Conservation (phyloP, 306 rosid genomes). For the Betula pendula region DNA sequence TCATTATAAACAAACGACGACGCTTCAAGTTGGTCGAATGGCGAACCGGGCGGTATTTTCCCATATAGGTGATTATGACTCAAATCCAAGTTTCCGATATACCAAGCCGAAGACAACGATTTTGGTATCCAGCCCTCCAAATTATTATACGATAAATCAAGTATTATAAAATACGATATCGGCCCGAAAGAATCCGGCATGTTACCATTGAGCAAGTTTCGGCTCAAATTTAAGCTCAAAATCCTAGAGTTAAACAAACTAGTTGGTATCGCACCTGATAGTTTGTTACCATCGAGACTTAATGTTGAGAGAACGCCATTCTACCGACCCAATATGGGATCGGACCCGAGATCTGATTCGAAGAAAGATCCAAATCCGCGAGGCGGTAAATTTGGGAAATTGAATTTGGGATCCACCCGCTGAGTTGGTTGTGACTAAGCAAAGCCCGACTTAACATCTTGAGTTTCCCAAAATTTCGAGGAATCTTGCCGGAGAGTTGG, state of each 20-base stretch:
- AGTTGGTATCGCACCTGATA: slow-evolving; percentile 55
- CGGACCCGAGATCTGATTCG: slow-evolving; percentile 56
- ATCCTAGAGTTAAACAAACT: slow-evolving; percentile 58
- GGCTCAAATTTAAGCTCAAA: slow-evolving; percentile 70
- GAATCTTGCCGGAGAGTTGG: slow-evolving; percentile 56
- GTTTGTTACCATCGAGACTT: slow-evolving; percentile 66
- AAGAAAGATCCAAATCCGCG: slow-evolving; percentile 82
- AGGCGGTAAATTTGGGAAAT: slow-evolving; percentile 71
- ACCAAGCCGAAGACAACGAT: slow-evolving; percentile 59
- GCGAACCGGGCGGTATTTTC: slow-evolving; percentile 69
- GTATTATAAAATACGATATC: slow-evolving; percentile 68
- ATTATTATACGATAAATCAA: slow-evolving; percentile 71
- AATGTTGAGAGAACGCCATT: slow-evolving; percentile 77
- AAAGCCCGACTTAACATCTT: slow-evolving; percentile 83
- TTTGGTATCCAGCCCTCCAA: slow-evolving; percentile 64
- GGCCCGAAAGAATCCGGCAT: slow-evolving; percentile 60
- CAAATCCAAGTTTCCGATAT: slow-evolving; percentile 83
- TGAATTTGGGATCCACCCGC: slow-evolving; percentile 61
- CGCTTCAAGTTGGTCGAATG: slow-evolving; percentile 86
- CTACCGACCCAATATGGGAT: slow-evolving; percentile 64
- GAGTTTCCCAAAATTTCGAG: slow-evolving; percentile 47
- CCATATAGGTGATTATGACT: slow-evolving; percentile 92
- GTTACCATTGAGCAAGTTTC: slow-evolving; percentile 47
- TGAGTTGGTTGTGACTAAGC: slow-evolving; percentile 60
- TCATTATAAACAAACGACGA: no score